These are phyloP conservation scores for Withania somnifera DNA, from an alignment of 305 asterid species.

Conservation along the genomic window DNA sequence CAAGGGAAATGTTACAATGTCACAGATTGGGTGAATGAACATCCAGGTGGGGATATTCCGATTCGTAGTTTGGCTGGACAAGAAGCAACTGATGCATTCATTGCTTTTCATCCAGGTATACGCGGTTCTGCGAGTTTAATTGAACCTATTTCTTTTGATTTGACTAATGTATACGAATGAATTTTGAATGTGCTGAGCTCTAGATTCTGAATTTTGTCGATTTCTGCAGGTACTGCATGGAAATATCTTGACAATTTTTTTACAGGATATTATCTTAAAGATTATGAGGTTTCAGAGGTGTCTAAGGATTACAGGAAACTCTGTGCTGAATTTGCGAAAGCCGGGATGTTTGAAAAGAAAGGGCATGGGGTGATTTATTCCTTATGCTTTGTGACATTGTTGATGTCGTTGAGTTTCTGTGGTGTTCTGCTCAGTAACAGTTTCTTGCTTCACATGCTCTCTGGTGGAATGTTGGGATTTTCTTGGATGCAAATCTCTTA, in stretches of 20 bases:
- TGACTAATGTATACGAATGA: not conserved
- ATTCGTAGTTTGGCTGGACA: constrained; percentile 25
- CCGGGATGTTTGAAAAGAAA: constrained; percentile 35
- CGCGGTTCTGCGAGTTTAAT: not conserved
- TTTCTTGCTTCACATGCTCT: constrained; percentile 21
- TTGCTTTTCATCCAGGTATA: constrained; percentile 4
- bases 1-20: constrained; percentile 31
- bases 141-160: not conserved
- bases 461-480: constrained; percentile 26
- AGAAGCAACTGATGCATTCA: constrained; percentile 13
- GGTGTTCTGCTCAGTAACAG: constrained; percentile 22
- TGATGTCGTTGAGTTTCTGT: constrained; percentile 12
- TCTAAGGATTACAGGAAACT: constrained; percentile 29
- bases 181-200: not conserved
- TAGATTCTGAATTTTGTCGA: constrained; percentile 14
- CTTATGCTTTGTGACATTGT: not conserved
- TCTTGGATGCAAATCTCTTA: constrained; percentile 31
- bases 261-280: constrained; percentile 22
- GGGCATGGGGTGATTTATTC: constrained; percentile 31
- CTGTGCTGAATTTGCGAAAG: constrained; percentile 19
- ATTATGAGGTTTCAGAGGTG: constrained; percentile 28
- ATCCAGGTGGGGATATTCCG: constrained; percentile 33
- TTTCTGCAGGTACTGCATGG: constrained; percentile 30
- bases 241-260: constrained; percentile 26
- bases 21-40: constrained; percentile 29